Base-by-base conservation (phyloP, 2,329 filamentous ascomycete species). In the Monilinia fructicola region DNA sequence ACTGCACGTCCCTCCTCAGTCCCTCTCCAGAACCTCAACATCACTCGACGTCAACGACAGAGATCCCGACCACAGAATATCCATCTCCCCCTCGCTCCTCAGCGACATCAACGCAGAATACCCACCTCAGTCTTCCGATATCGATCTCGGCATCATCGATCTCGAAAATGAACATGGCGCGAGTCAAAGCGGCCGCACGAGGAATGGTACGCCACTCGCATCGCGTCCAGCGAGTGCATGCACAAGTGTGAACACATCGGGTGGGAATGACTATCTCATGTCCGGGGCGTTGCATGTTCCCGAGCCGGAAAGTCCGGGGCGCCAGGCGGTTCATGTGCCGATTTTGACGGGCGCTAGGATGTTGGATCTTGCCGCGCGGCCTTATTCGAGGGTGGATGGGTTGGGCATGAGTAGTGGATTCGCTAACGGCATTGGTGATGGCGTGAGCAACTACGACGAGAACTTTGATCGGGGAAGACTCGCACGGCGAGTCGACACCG, bases 71-170 rank as follows among this genome's bases (percentile, higher is more conserved):
- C n/a, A 28, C 14, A 50, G 44, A 38, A 23, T 26, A 14, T 65
- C 64, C 3, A 52, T 65, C 23, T 60, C 54, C 1, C 23, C 44
- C 5, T 65, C 64, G 11, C 31, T 61, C 14, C 35, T 48, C 23
- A 65, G 42, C 26, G 42, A 52, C 0, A 38, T 23, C 1, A 44
- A 48, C 4, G 23, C 55, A 7, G 56, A 52, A 44, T 23, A 18
- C 6, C 28, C 23, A 35, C 18, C 10, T 35, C 42, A 35, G 53
- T 52, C 23, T 1, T 35, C 60, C 6, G 44, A 60, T 1, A 12
- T 65, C 18, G 64, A 65, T 35, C 31, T 65, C 14, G 35, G 64
- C 12, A 65, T 61, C 23, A 46, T 65, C 26, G 64, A 65, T 52
- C 35, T 64, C 10, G 61, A 64, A 23, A 26, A 42, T 63, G 60